Evolutionary conservation across 495 filamentous ascomycete species (phyloP).

Genomic region (Penicillium turbatum): DNA sequence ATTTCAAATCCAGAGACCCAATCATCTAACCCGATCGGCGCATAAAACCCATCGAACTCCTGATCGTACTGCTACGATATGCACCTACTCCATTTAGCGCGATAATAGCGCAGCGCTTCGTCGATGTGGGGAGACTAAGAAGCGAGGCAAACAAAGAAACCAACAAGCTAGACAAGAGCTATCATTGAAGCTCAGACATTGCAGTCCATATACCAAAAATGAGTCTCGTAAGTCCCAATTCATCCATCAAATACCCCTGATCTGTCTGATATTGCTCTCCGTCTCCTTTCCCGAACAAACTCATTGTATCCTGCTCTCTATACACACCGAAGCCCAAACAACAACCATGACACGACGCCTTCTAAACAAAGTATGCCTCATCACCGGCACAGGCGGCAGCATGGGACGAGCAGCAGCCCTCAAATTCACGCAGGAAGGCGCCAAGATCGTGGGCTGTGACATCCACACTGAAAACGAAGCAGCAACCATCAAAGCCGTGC

Average conservation of each 20-base stretch:
- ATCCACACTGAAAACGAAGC: background rate
- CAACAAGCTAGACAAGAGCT: too few species aligned
- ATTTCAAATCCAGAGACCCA: background rate
- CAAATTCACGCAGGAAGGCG: slow-evolving; percentile 1
- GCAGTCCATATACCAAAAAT: background rate
- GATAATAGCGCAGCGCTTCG: background rate
- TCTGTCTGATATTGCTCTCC: background rate
- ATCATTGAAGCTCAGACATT: too few species aligned
- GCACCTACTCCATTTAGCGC: background rate
- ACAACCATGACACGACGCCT: background rate
- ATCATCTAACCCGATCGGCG: background rate
- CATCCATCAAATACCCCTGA: background rate
- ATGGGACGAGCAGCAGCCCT: slow-evolving; percentile 4
- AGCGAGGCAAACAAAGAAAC: background rate
- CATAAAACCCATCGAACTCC: background rate
- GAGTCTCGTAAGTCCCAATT: background rate
- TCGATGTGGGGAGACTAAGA: background rate
- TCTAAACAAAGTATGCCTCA: background rate
- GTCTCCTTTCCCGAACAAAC: background rate
- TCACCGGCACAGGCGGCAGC: background rate
- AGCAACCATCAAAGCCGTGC: background rate
- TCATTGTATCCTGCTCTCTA: background rate
- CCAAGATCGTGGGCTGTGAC: background rate
- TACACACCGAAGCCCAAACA: background rate
- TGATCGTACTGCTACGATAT: background rate